Evolutionary conservation across 139 green algal species (phyloP).

Genomic region (Haematococcus lacustris): DNA sequence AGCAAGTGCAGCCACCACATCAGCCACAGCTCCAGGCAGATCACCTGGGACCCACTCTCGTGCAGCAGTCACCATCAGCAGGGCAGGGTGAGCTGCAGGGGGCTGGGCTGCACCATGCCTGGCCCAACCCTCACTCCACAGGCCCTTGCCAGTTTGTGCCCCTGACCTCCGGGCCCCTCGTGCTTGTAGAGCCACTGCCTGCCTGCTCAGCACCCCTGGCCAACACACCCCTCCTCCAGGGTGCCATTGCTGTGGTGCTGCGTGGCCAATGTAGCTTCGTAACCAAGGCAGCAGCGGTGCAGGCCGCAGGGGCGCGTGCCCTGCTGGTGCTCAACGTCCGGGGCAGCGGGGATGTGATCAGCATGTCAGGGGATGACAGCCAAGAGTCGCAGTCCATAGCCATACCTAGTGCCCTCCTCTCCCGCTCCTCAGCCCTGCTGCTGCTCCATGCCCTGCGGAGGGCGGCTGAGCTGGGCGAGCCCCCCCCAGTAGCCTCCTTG

Average conservation of each 20-base stretch:
- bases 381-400: background rate
- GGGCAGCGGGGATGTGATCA: background rate
- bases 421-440: background rate
- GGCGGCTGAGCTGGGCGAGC: background rate
- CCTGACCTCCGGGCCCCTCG: too few species aligned
- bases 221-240: constrained; percentile 16
- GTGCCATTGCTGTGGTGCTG: constrained; percentile 38
- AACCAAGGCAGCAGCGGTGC: constrained; percentile 33
- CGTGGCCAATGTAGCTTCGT: constrained; percentile 57
- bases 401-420: background rate
- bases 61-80: too few species aligned
- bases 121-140: too few species aligned
- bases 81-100: too few species aligned
- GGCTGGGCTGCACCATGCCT: too few species aligned
- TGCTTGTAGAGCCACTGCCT: background rate
- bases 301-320: constrained; percentile 1
- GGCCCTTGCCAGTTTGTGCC: too few species aligned
- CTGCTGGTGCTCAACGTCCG: constrained; percentile 2
- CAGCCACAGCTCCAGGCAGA: too few species aligned
- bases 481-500: background rate
- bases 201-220: background rate
- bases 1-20: too few species aligned
- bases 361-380: constrained; percentile 1
- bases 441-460: background rate
- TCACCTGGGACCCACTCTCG: too few species aligned